Percentiles rank a stretch among this genome's conserved stretches.
phyloP scores from a whole-genome alignment of 1,139 yeast genomes.

The Suhomyces panamericanus region DNA sequence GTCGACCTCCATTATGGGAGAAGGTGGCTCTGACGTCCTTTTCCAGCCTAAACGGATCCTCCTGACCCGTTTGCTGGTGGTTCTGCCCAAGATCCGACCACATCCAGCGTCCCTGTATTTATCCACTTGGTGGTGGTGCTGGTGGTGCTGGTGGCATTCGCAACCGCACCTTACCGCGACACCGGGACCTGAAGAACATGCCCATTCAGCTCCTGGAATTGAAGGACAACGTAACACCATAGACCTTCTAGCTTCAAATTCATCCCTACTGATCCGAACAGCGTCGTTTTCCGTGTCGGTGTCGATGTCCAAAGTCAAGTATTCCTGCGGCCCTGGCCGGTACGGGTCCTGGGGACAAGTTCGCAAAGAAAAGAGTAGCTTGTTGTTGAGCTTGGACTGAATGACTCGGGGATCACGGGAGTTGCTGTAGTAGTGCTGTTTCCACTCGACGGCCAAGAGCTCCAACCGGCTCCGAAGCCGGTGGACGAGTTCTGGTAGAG shows the following conservation, averaged over 20 bases:
- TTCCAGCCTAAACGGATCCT: background rate
- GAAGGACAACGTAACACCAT: no score
- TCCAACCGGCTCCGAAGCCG: constrained; percentile 13
- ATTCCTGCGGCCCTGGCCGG: constrained; percentile 20
- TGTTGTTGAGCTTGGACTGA: constrained; percentile 20
- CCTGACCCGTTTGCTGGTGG: background rate
- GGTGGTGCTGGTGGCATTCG: background rate
- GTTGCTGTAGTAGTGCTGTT: constrained; percentile 23
- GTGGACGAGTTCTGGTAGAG: constrained; percentile 7
- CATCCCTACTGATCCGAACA: no score
- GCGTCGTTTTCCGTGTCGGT: background rate
- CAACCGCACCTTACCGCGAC: background rate
- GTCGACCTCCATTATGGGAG: background rate
- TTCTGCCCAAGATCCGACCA: background rate
- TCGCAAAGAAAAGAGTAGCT: constrained; percentile 21
- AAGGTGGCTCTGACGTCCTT: background rate
- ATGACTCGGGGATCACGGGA: constrained; percentile 25
- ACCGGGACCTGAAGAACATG: background rate
- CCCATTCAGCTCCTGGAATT: background rate
- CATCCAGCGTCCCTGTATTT: no score
- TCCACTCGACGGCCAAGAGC: constrained; percentile 17
- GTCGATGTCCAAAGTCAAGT: constrained; percentile 14
- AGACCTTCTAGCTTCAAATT: no score
- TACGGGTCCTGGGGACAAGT: constrained; percentile 23
- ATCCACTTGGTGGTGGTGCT: background rate